Base-by-base conservation (phyloP, 179 eudicot species). In the Vitellaria paradoxa region DNA sequence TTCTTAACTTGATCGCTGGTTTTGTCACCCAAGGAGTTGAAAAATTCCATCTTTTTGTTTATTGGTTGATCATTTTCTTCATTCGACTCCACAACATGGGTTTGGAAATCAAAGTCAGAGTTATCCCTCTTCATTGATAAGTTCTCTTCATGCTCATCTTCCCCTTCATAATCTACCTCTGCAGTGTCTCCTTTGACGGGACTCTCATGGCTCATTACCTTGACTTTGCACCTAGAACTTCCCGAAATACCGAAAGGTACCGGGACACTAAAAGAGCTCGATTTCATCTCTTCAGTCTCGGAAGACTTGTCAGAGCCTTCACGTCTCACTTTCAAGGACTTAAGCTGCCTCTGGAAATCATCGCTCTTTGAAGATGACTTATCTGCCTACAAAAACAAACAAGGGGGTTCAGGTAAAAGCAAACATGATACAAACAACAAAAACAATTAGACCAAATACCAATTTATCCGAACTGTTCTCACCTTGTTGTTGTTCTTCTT, bases 161-260 rank as follows among this genome's bases (percentile, higher is more conserved):
- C 97, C 59, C 91, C 97, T 85, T 94, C 96, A 77, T 94, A 92
- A 64, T 88, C 88, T 66, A 81, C 86, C 81, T 92, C 93, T 20
- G 73, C 70, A 11, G 70, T 68, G 65, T 88, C 92, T 50, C 75
- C 79, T 56, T 80, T 81, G 30, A 79, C 79, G 7, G 88, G 91
- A 70, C 85, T 84, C 47, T 88, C 86, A 81, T 85, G 81, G 78
- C 73, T 82, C 76, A 80, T 76, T 65, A 91, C 81, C 85, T 88
- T 85, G 55, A 87, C 89, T 14, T 84, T 82, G 79, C 88, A 78
- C 11, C 81, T 86, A 46, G 93, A 78, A 74, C 72, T 80, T 73
- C 79, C 82, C 2, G 89, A 77, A 61, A 85, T 56, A 57, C 69
- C 74, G 50, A 84, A 84, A 74, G 96, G 90, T 63, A 84, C 85